A percentile compares a stretch with the other conserved stretches of the same genome.
Evolutionary conservation across 345 rosid species (phyloP).

Genomic region (Pugionium dolabratum): DNA sequence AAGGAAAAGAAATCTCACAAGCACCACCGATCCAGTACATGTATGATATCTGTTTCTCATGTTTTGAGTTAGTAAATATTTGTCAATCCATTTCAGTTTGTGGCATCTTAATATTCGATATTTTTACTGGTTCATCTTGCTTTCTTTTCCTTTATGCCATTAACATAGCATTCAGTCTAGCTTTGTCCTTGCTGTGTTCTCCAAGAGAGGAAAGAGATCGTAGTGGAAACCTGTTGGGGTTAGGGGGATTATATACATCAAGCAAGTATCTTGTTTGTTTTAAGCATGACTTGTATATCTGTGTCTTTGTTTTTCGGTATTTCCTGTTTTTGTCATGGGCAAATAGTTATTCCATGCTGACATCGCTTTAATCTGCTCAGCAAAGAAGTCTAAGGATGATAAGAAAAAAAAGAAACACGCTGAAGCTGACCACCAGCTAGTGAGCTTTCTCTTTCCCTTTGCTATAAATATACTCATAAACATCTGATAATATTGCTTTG

Average conservation of each 20-base stretch:
- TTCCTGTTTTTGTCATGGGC: neutral
- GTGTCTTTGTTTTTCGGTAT: slow-evolving; percentile 13
- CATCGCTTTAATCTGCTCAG: slow-evolving; percentile 48
- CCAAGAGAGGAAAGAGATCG: neutral
- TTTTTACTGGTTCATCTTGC: slow-evolving; percentile 17
- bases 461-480: neutral
- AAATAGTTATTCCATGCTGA: slow-evolving; percentile 22
- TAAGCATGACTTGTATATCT: neutral
- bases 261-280: slow-evolving; percentile 3
- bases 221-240: neutral
- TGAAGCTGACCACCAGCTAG: slow-evolving; percentile 46
- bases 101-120: neutral
- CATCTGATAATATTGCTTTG: slow-evolving; percentile 5
- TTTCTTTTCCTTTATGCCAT: slow-evolving; percentile 4
- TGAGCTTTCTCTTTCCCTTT: slow-evolving; percentile 41
- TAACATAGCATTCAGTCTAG: neutral
- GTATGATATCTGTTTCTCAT: slow-evolving; percentile 29
- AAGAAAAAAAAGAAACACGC: slow-evolving; percentile 52
- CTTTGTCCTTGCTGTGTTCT: neutral
- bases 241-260: neutral
- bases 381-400: slow-evolving; percentile 80
- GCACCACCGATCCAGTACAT: slow-evolving; percentile 60
- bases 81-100: neutral
- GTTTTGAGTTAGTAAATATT: too few species aligned
- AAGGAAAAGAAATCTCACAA: slow-evolving; percentile 61